These are phyloP conservation scores for Collybia mongolica DNA, from an alignment of 768 basidiomycete species.

Conservation along the genomic window DNA sequence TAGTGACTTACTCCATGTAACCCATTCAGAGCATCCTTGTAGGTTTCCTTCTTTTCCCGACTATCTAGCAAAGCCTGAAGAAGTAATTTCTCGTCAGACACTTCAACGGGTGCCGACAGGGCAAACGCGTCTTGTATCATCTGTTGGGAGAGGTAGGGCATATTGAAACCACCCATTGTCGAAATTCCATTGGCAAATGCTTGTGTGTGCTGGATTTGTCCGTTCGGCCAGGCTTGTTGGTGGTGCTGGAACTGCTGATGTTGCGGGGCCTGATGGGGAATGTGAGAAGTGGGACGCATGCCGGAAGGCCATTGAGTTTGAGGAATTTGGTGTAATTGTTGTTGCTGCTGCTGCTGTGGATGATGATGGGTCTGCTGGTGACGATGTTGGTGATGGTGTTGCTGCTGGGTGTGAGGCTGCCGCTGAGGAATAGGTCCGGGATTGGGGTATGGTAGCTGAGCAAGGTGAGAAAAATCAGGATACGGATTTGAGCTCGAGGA, in stretches of 20 bases:
- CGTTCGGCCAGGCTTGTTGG: conserved; percentile 22
- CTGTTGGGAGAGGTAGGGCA: conserved; percentile 49
- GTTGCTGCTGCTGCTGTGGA: background rate
- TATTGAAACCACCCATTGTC: conserved; percentile 28
- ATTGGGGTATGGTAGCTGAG: conserved; percentile 7
- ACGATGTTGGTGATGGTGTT: background rate
- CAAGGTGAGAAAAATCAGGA: conserved; percentile 22
- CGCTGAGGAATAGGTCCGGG: background rate
- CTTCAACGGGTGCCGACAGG: conserved; percentile 51
- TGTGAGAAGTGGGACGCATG: conserved; percentile 5
- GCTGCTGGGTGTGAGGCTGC: background rate
- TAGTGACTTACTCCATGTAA: conserved; percentile 58
- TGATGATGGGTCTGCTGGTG: background rate
- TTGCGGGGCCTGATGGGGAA: conserved; percentile 24
- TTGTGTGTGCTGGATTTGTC: conserved; percentile 27
- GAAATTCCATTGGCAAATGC: conserved; percentile 29
- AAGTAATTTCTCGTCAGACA: conserved; percentile 59
- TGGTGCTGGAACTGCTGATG: conserved; percentile 30
- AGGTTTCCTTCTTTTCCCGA: conserved; percentile 43
- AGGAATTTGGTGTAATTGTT: conserved; percentile 1
- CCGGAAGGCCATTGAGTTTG: conserved; percentile 1
- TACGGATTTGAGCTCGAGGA: conserved; percentile 34
- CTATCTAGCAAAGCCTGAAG: conserved; percentile 46
- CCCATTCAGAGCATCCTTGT: conserved; percentile 64
- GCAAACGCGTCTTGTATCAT: conserved; percentile 55